These are phyloP conservation scores for Chenopodium formosanum DNA, from an alignment of 148 eudicot genomes.

Conservation along the genomic window DNA sequence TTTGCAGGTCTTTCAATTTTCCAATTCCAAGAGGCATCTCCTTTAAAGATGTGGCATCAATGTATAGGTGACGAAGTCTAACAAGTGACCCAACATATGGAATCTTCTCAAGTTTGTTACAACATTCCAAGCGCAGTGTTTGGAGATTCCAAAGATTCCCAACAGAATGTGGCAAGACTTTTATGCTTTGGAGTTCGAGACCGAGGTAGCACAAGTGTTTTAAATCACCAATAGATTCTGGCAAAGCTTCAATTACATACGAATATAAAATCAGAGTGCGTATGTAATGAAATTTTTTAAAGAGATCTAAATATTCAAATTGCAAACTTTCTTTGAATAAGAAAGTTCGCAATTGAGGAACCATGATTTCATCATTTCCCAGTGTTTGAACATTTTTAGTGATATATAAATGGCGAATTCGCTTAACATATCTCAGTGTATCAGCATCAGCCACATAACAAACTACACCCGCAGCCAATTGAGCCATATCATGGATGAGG, in stretches of 20 bases:
- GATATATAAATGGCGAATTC: neutral
- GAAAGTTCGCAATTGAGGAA: neutral
- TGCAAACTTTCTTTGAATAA: too few relatives aligned
- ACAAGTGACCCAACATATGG: neutral
- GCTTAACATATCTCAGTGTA: neutral
- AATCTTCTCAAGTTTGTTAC: neutral
- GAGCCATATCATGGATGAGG: slow-evolving; percentile 17
- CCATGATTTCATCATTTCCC: neutral
- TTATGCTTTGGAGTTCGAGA: neutral
- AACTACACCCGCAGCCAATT: neutral
- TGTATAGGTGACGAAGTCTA: slow-evolving; percentile 1
- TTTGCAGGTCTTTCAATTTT: slow-evolving; percentile 5
- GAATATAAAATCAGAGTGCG: neutral
- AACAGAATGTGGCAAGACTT: neutral
- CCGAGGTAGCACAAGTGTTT: slow-evolving; percentile 4
- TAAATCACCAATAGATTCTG: slow-evolving; percentile 6
- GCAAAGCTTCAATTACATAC: neutral
- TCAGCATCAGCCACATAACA: neutral
- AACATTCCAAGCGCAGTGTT: neutral
- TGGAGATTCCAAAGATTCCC: slow-evolving; percentile 14
- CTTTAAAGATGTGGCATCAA: neutral
- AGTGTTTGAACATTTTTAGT: neutral
- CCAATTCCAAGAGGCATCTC: slow-evolving; percentile 3
- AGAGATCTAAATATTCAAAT: too few relatives aligned
- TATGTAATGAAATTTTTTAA: neutral